A percentile compares a stretch with the other conserved stretches of the same genome.
These are phyloP conservation scores for Rhizopus sp. DNA, from an alignment of 371 early-diverging fungal genomes.

Conservation along the genomic window DNA sequence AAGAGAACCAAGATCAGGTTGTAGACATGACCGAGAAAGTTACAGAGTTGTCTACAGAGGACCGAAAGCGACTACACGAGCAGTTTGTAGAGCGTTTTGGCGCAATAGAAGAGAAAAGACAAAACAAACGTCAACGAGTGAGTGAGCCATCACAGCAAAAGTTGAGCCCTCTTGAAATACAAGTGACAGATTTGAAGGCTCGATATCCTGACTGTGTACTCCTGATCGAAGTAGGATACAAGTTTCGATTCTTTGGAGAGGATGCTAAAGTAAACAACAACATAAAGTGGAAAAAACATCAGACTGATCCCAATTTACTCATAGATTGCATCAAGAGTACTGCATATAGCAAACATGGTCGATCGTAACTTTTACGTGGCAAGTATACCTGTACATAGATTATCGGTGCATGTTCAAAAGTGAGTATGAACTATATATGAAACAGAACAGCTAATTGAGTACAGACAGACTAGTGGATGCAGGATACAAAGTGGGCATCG, in stretches of 20 bases:
- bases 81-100: conserved; percentile 33
- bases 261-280: conserved; percentile 58
- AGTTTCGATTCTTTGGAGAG: conserved; percentile 82
- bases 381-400: conserved; percentile 77
- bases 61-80: conserved; percentile 7
- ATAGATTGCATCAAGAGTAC: conserved; percentile 66
- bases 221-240: conserved; percentile 89
- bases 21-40: neutral
- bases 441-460: neutral
- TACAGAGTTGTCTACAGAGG: neutral
- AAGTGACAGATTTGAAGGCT: conserved; percentile 73
- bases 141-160: conserved; percentile 22
- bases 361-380: conserved; percentile 82
- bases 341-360: conserved; percentile 76
- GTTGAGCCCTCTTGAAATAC: conserved; percentile 82
- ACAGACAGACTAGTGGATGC: conserved; percentile 68
- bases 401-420: conserved; percentile 77
- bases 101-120: conserved; percentile 18
- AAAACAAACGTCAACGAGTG: conserved; percentile 17
- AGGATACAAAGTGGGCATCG: conserved; percentile 85
- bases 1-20: neutral
- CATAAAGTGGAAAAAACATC: conserved; percentile 5
- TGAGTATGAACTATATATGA: conserved; percentile 17
- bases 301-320: neutral
- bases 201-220: conserved; percentile 73